Percentiles rank a stretch among this genome's conserved stretches.
Conservation (phyloP, 176 grass and related monocot genomes). For the Bothriochloa decipiens region DNA sequence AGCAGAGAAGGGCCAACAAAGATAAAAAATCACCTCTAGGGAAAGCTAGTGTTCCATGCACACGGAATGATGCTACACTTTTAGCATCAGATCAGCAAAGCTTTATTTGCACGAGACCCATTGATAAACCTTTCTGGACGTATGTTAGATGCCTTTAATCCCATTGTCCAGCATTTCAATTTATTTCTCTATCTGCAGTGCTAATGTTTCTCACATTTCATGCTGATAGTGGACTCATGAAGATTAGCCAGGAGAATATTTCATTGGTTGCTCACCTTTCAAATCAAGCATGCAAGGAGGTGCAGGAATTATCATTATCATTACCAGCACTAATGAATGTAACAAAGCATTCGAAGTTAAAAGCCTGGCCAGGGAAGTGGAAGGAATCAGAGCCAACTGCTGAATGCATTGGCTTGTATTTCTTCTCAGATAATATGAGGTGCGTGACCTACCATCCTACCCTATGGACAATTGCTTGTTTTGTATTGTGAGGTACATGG, state of each 20-base stretch:
- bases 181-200: not conserved
- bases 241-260: slow-evolving; percentile 52
- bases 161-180: slow-evolving; percentile 17
- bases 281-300: slow-evolving; percentile 61
- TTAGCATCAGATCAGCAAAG: slow-evolving; percentile 22
- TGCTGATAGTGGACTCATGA: slow-evolving; percentile 68
- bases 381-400: slow-evolving; percentile 48
- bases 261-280: slow-evolving; percentile 62
- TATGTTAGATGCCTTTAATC: slow-evolving; percentile 38
- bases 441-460: slow-evolving; percentile 10
- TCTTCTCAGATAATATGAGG: slow-evolving; percentile 63
- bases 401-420: slow-evolving; percentile 71
- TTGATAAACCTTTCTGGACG: slow-evolving; percentile 53
- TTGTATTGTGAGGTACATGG: slow-evolving; percentile 30
- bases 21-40: slow-evolving; percentile 13
- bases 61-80: slow-evolving; percentile 3
- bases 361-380: slow-evolving; percentile 61
- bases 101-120: slow-evolving; percentile 7
- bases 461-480: slow-evolving; percentile 15
- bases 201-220: slow-evolving; percentile 35
- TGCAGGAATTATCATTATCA: slow-evolving; percentile 45
- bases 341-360: slow-evolving; percentile 40
- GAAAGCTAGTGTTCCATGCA: slow-evolving; percentile 5
- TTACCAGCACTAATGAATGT: slow-evolving; percentile 59
- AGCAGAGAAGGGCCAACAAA: slow-evolving; percentile 14